These are phyloP conservation scores for Actinomortierella ambigua DNA, from an alignment of 371 early-diverging fungal species.

Conservation along the genomic window DNA sequence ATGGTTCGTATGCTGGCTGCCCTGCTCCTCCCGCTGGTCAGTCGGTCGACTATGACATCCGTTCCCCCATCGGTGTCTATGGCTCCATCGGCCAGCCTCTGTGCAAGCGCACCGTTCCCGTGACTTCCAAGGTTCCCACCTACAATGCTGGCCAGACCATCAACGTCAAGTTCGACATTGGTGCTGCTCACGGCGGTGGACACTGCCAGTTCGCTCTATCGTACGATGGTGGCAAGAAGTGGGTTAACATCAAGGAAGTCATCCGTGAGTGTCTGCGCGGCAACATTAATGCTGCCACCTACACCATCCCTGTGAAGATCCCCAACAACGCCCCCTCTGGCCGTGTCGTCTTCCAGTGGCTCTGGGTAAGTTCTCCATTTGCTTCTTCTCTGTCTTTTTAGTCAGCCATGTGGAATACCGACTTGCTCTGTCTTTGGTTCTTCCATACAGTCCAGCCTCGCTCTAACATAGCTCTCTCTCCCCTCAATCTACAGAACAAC, in stretches of 20 bases:
- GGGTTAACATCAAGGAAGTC: slow-evolving; percentile 58
- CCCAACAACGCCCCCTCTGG: slow-evolving; percentile 57
- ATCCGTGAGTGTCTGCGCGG: slow-evolving; percentile 50
- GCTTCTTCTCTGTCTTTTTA: no score
- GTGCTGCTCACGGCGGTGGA: slow-evolving; percentile 55
- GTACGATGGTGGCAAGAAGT: slow-evolving; percentile 59
- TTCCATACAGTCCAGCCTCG: no score
- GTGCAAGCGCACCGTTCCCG: slow-evolving; percentile 48
- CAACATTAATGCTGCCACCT: slow-evolving; percentile 9
- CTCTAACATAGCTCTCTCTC: no score
- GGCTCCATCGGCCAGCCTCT: slow-evolving; percentile 21
- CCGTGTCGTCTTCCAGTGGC: slow-evolving; percentile 44
- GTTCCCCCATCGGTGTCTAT: slow-evolving; percentile 45
- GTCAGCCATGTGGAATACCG: no score
- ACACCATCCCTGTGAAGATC: slow-evolving; percentile 48
- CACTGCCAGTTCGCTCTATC: slow-evolving; percentile 70
- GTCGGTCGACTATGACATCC: slow-evolving; percentile 50
- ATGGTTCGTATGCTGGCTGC: slow-evolving; percentile 21
- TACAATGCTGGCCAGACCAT: slow-evolving; percentile 53
- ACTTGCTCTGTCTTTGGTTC: no score
- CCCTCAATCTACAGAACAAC: slow-evolving; percentile 54
- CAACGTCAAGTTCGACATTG: slow-evolving; percentile 41
- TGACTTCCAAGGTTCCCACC: slow-evolving; percentile 21
- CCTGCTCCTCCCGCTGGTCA: slow-evolving; percentile 48
- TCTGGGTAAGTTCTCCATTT: slow-evolving; percentile 33